Conservation (phyloP, 176 grass and related monocot genomes). For the Musa troglodytarum region DNA sequence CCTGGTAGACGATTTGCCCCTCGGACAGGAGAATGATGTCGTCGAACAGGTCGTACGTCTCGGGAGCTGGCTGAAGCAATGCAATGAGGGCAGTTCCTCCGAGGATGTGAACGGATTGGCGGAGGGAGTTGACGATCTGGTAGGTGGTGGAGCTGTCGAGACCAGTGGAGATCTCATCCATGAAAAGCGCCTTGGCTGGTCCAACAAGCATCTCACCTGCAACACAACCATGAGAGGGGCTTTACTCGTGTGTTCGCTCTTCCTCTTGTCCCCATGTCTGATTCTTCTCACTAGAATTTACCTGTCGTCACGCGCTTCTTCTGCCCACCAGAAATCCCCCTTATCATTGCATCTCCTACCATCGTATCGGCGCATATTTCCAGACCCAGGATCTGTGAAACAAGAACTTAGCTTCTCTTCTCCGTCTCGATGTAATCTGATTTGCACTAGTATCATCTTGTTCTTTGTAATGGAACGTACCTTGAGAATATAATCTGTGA, state of each 20-base stretch:
- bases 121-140: conserved; percentile 80
- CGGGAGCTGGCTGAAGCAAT: conserved; percentile 85
- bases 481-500: conserved; percentile 95
- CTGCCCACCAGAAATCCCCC: conserved; percentile 90
- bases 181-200: conserved; percentile 85
- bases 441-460: no score
- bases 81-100: conserved; percentile 79
- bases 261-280: not conserved
- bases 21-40: conserved; percentile 82
- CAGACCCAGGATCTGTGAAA: conserved; percentile 66
- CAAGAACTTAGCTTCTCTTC: not conserved
- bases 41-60: conserved; percentile 83
- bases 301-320: conserved; percentile 95
- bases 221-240: not conserved
- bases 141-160: conserved; percentile 90
- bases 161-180: conserved; percentile 94
- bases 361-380: conserved; percentile 94
- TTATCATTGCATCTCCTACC: conserved; percentile 86
- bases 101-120: conserved; percentile 82
- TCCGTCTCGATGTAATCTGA: conserved; percentile 2
- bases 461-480: conserved; percentile 19
- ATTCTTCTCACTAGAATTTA: conserved; percentile 23
- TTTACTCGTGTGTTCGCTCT: not conserved
- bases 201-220: conserved; percentile 96
- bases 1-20: conserved; percentile 87